Conservation (phyloP, 495 filamentous ascomycete species). For the Friedmanniomyces endolithicus region DNA sequence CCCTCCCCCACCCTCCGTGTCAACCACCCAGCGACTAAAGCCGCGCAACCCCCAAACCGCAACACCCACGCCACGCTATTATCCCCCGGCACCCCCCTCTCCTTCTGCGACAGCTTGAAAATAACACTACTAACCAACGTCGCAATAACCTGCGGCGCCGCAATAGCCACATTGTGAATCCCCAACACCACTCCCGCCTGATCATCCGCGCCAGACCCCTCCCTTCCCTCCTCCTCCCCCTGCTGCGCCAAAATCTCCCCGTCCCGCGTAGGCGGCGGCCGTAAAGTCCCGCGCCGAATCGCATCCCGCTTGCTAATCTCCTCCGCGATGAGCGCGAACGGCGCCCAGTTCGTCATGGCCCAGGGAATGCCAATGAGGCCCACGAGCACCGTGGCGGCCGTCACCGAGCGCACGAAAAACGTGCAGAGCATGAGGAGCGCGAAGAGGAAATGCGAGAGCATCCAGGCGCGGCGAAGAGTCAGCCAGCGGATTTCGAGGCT, state of each 20-base stretch:
- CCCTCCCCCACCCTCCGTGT: slow-evolving; percentile 27
- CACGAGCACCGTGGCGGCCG: slow-evolving; percentile 58
- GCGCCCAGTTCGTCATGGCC: slow-evolving; percentile 83
- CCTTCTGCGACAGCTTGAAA: slow-evolving; percentile 71
- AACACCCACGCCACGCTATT: slow-evolving; percentile 76
- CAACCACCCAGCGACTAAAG: slow-evolving; percentile 56
- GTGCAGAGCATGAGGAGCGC: slow-evolving; percentile 66
- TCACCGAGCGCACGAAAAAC: slow-evolving; percentile 55
- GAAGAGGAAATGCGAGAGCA: slow-evolving; percentile 69
- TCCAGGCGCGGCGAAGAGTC: slow-evolving; percentile 76
- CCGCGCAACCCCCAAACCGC: slow-evolving; percentile 64
- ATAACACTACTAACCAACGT: slow-evolving; percentile 69
- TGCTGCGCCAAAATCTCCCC: slow-evolving; percentile 22
- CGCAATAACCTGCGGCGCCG: slow-evolving; percentile 76
- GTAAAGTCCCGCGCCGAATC: slow-evolving; percentile 44
- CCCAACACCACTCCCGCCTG: slow-evolving; percentile 84
- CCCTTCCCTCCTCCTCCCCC: slow-evolving; percentile 35
- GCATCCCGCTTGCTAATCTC: slow-evolving; percentile 73
- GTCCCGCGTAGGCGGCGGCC: slow-evolving; percentile 18
- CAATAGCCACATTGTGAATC: slow-evolving; percentile 84
- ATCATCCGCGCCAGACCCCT: slow-evolving; percentile 43
- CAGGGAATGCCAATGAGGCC: slow-evolving; percentile 73
- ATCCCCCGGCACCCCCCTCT: slow-evolving; percentile 67
- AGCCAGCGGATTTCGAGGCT: slow-evolving; percentile 61
- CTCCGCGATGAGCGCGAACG: slow-evolving; percentile 79